Percentiles rank a stretch among this genome's conserved stretches.
Evolutionary conservation across 2,329 filamentous ascomycete species (phyloP).

Genomic region (Trichoderma harzianum): DNA sequence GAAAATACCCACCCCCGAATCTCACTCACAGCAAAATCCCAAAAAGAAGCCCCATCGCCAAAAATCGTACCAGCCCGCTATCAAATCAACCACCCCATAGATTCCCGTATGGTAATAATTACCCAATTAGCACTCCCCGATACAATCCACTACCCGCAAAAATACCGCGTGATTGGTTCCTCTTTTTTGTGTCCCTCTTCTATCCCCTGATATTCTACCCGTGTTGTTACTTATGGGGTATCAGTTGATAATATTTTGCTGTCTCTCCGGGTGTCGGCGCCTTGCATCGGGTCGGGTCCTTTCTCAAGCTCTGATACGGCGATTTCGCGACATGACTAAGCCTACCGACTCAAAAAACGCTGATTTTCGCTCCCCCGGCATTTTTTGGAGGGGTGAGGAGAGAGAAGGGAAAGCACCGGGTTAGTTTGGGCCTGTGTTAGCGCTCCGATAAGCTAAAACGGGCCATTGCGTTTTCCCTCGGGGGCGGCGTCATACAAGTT

Average conservation of each 20-base stretch:
- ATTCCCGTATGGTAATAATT: conserved; percentile 8
- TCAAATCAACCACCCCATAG: neutral
- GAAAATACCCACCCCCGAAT: neutral
- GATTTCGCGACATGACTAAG: neutral
- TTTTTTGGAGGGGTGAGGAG: neutral
- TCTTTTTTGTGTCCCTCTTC: neutral
- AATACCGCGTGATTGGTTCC: neutral
- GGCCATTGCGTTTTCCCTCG: neutral
- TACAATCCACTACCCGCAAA: neutral
- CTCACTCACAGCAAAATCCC: neutral
- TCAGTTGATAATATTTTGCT: neutral
- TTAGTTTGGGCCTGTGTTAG: neutral
- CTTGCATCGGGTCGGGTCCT: conserved; percentile 8
- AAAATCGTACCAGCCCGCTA: neutral
- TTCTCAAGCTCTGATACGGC: neutral
- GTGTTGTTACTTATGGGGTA: neutral
- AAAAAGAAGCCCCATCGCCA: neutral
- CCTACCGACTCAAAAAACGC: neutral
- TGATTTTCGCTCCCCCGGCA: neutral
- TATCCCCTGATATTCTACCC: neutral
- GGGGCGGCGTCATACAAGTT: conserved; percentile 10
- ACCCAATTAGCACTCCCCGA: conserved; percentile 2
- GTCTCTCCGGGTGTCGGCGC: neutral
- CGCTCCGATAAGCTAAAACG: conserved; percentile 15
- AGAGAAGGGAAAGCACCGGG: neutral